Conservation (phyloP, 1,139 yeast genomes). For the Saccharomyces hybrid region DNA sequence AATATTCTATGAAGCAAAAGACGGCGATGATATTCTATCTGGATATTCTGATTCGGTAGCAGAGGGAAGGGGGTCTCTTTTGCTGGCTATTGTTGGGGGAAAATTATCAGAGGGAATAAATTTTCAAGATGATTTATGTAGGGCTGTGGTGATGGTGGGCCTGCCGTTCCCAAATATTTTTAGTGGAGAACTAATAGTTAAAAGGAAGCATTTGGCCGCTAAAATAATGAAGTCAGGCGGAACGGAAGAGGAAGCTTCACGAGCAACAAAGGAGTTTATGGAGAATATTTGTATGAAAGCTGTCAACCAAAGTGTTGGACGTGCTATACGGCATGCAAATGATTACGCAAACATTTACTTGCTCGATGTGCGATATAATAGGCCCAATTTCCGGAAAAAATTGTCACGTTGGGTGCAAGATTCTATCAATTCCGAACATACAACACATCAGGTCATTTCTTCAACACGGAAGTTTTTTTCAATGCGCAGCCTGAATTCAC, state of each 20-base stretch:
- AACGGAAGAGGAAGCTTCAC: constrained; percentile 21
- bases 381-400: constrained; percentile 46
- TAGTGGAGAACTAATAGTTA: constrained; percentile 78
- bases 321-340: constrained; percentile 77
- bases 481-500: not conserved
- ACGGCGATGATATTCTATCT: constrained; percentile 41
- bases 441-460: constrained; percentile 15
- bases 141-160: constrained; percentile 85
- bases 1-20: constrained; percentile 52
- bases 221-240: constrained; percentile 29
- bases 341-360: constrained; percentile 76
- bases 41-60: constrained; percentile 42
- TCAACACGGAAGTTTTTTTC: constrained; percentile 20
- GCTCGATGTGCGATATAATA: constrained; percentile 57
- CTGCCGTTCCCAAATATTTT: constrained; percentile 83
- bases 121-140: constrained; percentile 76
- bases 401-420: constrained; percentile 73
- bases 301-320: constrained; percentile 86
- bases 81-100: constrained; percentile 89
- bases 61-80: constrained; percentile 47
- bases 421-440: constrained; percentile 29
- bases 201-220: constrained; percentile 55
- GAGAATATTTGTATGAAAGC: constrained; percentile 90
- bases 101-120: constrained; percentile 92
- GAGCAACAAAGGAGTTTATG: constrained; percentile 42